Evolutionary conservation across 2,329 filamentous ascomycete species (phyloP), one percentile per base, ranked within the genome.

Genomic region (Arthrocladium fulminans): DNA sequence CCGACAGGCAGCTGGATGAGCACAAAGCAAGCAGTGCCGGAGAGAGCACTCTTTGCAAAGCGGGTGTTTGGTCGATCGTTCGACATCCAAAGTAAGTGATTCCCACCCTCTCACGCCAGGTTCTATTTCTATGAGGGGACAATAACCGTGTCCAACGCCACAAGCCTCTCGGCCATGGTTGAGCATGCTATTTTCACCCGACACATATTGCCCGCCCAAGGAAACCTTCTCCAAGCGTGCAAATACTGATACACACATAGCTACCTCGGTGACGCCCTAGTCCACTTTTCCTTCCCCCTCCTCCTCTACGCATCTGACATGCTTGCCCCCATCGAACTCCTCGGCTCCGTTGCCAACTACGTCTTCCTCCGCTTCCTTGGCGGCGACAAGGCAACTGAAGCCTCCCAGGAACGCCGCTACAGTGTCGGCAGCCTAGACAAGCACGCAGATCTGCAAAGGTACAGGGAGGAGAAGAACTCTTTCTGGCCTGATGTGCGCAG

Each of bases 21-120:
- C 76, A 78, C 59, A 71, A 72, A 51, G 64, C 65, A 38, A 61
- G 70, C 19, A 65, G 67, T 13, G 57, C 47, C 2, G 65, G 64
- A 30, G 32, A 41, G 13, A 6, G 3, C 19, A 22, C 17, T 23
- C 64, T 80, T 24, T 68, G 74, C 52, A 70, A 72, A 12, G 69
- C 75, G n/a, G 77, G 77, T 10, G 78, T 81, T 24, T 81, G 76
- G 75, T 77, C 75, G 55, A 70, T 81, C 25, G 76, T 80, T 22
- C 65, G 79, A 42, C 77, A 81, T 63, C 78, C 78, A 0, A 81
- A 81, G 76, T 80, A 66, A 61, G 73, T 65, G 9, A 6, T n/a
- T 7, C 8, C 24, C 23, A 13, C 27, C 12, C 3, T 27, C 13
- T 15, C 4, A 2, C 1, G 5, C 17, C 23, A 7, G 22, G 22